Evolutionary conservation across 108 stramenopile genomes (phyloP), one percentile per base, ranked within the genome.

Genomic region (Skeletonema costatum): DNA sequence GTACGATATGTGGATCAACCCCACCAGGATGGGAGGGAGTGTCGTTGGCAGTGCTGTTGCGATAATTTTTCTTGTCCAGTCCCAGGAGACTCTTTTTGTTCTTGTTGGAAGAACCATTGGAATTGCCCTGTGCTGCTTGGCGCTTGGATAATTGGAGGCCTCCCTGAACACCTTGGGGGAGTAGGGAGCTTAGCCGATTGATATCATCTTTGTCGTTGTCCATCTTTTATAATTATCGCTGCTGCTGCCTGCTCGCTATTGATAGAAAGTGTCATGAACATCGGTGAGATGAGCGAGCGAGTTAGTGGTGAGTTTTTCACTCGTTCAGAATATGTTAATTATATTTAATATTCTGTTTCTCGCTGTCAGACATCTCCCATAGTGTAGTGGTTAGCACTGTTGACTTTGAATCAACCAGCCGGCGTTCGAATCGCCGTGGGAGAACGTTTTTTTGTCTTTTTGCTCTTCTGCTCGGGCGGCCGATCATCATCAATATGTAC

Each of bases 321-420:
- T 25, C 25, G 25, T 25, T 0, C 25, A 25, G n/a, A n/a, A n/a
- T n/a, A n/a, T n/a, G n/a, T n/a, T n/a, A 25, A 25, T 25, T 25
- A 25, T 25, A 25, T 0, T 25, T 25, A 0, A 0, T 25, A 25
- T 25, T 25, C 25, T 35, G 67, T 46, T 46, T 46, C 44, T 46
- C 44, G 11, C 44, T 46, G 44, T 46, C 3, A 2, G 44, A 46
- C 11, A 50, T 89, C 89, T 89, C 89, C 84, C 80, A 78, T 91
- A 88, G 90, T 91, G 87, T 86, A 91, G 90, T 88, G 90, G 90
- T 91, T 87, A 91, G 86, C 87, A 89, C 89, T 85, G 83, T 89
- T 87, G 87, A 89, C 89, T 89, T 89, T 87, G 89, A 91, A 91
- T 91, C 87, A 88, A 87, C 86, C 83, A 89, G 86, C 89, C 86